A percentile compares a stretch with the other conserved stretches of the same genome.
Evolutionary conservation across 129 eudicot genomes (phyloP).

Genomic region (Chrysanthemum makinoi): DNA sequence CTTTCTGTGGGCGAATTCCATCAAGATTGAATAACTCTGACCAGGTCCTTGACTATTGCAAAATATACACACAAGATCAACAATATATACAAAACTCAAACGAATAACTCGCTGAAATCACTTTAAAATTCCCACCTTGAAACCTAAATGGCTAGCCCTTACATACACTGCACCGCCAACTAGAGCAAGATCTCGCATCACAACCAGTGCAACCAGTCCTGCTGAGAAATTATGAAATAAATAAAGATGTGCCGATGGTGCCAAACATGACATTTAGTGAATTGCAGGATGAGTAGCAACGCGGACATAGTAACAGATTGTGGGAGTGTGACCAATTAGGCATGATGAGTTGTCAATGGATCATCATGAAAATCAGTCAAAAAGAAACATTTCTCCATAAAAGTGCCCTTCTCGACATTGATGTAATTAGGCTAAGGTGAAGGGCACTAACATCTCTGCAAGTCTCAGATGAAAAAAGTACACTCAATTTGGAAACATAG

Average conservation of each 20-base stretch:
- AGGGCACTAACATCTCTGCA: not conserved
- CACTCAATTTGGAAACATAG: not conserved
- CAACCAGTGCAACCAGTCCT: constrained; percentile 85
- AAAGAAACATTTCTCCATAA: not conserved
- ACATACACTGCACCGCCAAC: constrained; percentile 94
- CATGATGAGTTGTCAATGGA: too few relatives aligned
- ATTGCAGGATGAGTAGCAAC: too few relatives aligned
- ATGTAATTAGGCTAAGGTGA: not conserved
- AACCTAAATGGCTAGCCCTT: constrained; percentile 68
- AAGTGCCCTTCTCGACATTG: not conserved
- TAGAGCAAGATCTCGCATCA: constrained; percentile 80
- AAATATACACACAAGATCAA: constrained; percentile 1
- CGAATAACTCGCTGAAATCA: not conserved
- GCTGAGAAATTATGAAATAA: constrained; percentile 48
- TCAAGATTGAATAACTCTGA: constrained; percentile 80
- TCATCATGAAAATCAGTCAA: too few relatives aligned
- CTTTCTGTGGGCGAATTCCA: constrained; percentile 70
- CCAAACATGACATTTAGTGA: not conserved
- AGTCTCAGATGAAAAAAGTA: not conserved
- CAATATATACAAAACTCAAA: constrained; percentile 8
- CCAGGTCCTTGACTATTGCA: constrained; percentile 71
- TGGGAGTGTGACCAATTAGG: too few relatives aligned
- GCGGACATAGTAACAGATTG: too few relatives aligned
- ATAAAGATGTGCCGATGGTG: not conserved
- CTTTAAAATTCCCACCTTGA: constrained; percentile 48